Base-by-base conservation (phyloP, 768 basidiomycete species). In the Hericium erinaceus region DNA sequence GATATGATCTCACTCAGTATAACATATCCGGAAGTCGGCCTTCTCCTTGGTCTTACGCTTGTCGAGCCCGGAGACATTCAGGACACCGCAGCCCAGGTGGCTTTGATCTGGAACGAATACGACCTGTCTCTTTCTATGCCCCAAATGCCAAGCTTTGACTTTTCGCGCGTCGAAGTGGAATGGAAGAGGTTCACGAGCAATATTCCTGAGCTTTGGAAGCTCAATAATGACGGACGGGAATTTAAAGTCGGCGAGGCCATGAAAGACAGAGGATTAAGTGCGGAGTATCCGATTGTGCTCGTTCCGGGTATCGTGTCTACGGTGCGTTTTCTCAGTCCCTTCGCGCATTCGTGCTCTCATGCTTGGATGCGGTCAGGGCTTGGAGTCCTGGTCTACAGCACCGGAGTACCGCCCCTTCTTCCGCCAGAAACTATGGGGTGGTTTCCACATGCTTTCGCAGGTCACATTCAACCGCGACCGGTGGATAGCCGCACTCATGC, bases 381-480 rank as follows among this genome's bases (percentile, higher is more conserved):
- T 98, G 58, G 95, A 98, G 67, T 93, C 90, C 7, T 99, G 97
- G 95, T 87, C 90, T 4, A 95, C 95, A 0, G 77, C 82, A 5
- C 84, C 86, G 0, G 90, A 91, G 57, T 89, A 92, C 61, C 82
- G 90, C 5, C 67, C 85, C 0, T 97, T 93, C 75, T 98, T 99
- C 69, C 82, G 95, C n/a, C 87, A 95, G 70, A 87, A 92, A 67
- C 68, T 86, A 6, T 87, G 85, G 85, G 85, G 85, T 28, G 85
- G 84, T 4, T 84, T 85, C 67, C 84, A 80, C 50, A 94, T 92
- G 92, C 68, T 95, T 40, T 82, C 89, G 1, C 89, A 93, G 65
- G 80, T 84, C 18, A 82, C 87, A 1, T 88, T 92, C 68, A 89
- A 92, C 67, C 83, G 84, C 61, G 88, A 95, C 55, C 82, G 78